Evolutionary conservation across 1,139 yeast species (phyloP), one percentile per base, ranked within the genome.

Genomic region (Magnusiomyces ingens): DNA sequence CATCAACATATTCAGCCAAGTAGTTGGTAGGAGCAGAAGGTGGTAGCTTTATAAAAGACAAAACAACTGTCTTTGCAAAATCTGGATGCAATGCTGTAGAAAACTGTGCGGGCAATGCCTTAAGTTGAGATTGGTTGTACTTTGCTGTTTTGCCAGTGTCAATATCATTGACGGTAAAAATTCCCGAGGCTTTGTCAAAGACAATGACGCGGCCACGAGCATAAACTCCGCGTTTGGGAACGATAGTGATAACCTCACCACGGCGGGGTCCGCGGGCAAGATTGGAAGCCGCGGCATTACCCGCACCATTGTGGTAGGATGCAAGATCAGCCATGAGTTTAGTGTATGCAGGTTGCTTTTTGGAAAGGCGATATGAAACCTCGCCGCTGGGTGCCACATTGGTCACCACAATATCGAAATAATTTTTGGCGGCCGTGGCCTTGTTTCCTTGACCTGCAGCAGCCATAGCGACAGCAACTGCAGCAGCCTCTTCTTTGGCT

Each of bases 101-200:
- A 63, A 79, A 83, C 60, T 77, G 77, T 29, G 75, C 57, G 13
- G 91, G 87, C 55, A 85, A 74, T 1, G 73, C 71, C 59, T 85
- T 72, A 58, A 86, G 70, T 17, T 79, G 68, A 5, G 74, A 59
- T 50, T 74, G 64, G 15, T 79, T 62, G 26, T 82, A 81, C 49
- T 67, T 66, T 60, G 81, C 85, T 47, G 73, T 64, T 52, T 80
- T 79, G 49, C 93, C 93, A 59, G 80, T 81, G 66, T 85, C 94
- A 55, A 84, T 67, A 59, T 82, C 84, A 61, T 77, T 76, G 21
- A 85, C 82, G 50, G 77, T 76, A 60, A 71, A 80, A 56, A 71
- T 71, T 54, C 70, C 70, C 35, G 76, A 64, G 8, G 75, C 61
- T 59, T 76, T 76, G 60, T 84, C 87, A 57, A 74, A 73, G 15